phyloP scores from a whole-genome alignment of 768 basidiomycete genomes.

The Sistotremastrum suecicum region DNA sequence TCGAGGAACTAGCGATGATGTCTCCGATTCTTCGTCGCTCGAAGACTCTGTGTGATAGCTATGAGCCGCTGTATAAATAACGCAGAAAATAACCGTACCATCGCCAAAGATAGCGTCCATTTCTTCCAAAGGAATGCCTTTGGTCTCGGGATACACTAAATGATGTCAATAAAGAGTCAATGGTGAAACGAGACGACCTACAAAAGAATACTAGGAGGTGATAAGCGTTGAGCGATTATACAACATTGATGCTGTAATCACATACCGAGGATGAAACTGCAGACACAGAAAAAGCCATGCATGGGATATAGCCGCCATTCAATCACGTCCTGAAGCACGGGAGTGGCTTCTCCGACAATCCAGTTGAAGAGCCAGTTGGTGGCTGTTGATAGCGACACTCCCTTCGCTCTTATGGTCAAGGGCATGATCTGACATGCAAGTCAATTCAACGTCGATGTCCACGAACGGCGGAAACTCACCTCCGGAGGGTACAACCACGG shows the following conservation, averaged over 20 bases:
- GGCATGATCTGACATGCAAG: slow-evolving; percentile 63
- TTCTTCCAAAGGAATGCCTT: slow-evolving; percentile 76
- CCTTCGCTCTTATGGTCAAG: slow-evolving; percentile 78
- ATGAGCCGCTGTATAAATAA: slow-evolving; percentile 4
- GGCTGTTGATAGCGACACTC: slow-evolving; percentile 89
- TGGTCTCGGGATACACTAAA: slow-evolving; percentile 76
- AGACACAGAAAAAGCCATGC: slow-evolving; percentile 86
- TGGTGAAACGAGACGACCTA: slow-evolving; percentile 23
- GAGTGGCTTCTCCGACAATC: slow-evolving; percentile 78
- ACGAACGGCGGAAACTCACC: slow-evolving; percentile 22
- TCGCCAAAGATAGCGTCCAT: slow-evolving; percentile 87
- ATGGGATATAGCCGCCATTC: slow-evolving; percentile 89
- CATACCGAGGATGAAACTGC: slow-evolving; percentile 69
- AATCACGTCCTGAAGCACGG: slow-evolving; percentile 74
- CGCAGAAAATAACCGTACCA: slow-evolving; percentile 29
- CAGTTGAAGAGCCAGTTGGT: slow-evolving; percentile 85
- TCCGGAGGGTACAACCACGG: slow-evolving; percentile 87
- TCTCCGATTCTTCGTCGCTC: slow-evolving; percentile 48
- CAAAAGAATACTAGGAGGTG: slow-evolving; percentile 50
- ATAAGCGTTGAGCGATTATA: slow-evolving; percentile 2
- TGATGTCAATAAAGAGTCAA: neutral
- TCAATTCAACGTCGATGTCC: neutral
- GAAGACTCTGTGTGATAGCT: slow-evolving; percentile 7
- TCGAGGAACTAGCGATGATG: slow-evolving; percentile 33
- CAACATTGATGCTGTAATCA: slow-evolving; percentile 5